Evolutionary conservation across 2,329 filamentous ascomycete genomes (phyloP).

Genomic region (Colletotrichum liriopes): DNA sequence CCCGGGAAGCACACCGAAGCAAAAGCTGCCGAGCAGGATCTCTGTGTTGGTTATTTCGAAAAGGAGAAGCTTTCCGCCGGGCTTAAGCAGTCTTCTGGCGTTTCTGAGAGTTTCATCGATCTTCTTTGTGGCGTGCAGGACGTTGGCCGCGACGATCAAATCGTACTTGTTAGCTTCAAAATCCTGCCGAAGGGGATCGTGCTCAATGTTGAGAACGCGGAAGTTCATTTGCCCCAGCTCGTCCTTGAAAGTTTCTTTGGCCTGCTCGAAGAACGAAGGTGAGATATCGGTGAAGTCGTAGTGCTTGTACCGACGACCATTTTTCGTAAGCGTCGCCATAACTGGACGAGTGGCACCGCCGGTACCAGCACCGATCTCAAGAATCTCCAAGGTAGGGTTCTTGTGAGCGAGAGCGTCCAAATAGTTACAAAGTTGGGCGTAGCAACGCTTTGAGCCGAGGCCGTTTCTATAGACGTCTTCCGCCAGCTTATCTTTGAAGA

Average conservation of each 20-base stretch:
- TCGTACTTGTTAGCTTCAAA: constrained; percentile 48
- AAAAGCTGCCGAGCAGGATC: constrained; percentile 43
- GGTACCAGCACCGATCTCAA: constrained; percentile 57
- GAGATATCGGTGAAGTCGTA: constrained; percentile 60
- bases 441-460: constrained; percentile 43
- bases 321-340: constrained; percentile 44
- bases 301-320: constrained; percentile 31
- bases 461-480: constrained; percentile 47
- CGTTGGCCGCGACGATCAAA: constrained; percentile 51
- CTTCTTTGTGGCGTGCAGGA: constrained; percentile 50
- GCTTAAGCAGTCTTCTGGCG: constrained; percentile 48
- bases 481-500: constrained; percentile 48
- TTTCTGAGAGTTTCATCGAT: constrained; percentile 48
- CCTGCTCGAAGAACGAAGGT: constrained; percentile 54
- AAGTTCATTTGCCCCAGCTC: constrained; percentile 49
- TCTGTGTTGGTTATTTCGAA: constrained; percentile 48
- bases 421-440: constrained; percentile 45
- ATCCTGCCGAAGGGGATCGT: constrained; percentile 48
- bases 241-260: constrained; percentile 47
- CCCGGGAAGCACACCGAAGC: constrained; percentile 50
- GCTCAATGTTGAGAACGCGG: constrained; percentile 54
- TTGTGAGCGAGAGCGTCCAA: constrained; percentile 48
- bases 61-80: constrained; percentile 51
- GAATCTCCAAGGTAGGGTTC: constrained; percentile 52
- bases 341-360: constrained; percentile 50